Percentiles rank a stretch among this genome's conserved stretches.
These are phyloP conservation scores for Xylaria telfairii DNA, from an alignment of 495 filamentous ascomycete species.

Conservation along the genomic window DNA sequence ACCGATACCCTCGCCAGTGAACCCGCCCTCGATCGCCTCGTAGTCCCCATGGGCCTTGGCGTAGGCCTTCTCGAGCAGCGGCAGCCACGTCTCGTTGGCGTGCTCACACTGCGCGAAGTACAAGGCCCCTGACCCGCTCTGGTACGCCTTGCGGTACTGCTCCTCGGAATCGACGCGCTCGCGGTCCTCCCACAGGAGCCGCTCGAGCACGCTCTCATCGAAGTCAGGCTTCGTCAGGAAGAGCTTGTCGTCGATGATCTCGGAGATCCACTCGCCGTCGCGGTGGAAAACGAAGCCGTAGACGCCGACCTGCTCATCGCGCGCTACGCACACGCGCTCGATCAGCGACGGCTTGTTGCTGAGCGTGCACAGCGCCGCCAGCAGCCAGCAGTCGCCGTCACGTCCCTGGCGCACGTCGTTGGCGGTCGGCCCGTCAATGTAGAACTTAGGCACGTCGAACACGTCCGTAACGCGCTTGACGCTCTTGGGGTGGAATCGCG, in stretches of 20 bases:
- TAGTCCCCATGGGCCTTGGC: conserved; percentile 95
- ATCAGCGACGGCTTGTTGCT: conserved; percentile 81
- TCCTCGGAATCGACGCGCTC: conserved; percentile 76
- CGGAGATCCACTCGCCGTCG: conserved; percentile 91
- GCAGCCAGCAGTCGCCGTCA: conserved; percentile 91
- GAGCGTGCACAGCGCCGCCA: conserved; percentile 85
- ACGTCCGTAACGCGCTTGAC: conserved; percentile 80
- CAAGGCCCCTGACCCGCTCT: conserved; percentile 74
- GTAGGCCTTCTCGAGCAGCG: conserved; percentile 93
- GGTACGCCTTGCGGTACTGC: conserved; percentile 75
- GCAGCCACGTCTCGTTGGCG: conserved; percentile 92
- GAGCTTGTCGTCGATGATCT: conserved; percentile 81
- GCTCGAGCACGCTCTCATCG: conserved; percentile 71
- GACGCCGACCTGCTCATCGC: conserved; percentile 81
- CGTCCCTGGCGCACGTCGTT: conserved; percentile 81
- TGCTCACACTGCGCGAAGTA: conserved; percentile 88
- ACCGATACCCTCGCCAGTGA: conserved; percentile 86
- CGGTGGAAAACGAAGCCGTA: conserved; percentile 95
- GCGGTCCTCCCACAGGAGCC: conserved; percentile 72
- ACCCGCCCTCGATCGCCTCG: conserved; percentile 82
- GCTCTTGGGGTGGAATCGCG: conserved; percentile 58
- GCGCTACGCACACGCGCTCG: conserved; percentile 80
- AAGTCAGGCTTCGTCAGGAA: conserved; percentile 85
- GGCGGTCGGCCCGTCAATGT: conserved; percentile 79
- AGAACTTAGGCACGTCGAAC: conserved; percentile 87